phyloP scores from a whole-genome alignment of 1,284 basidiomycete genomes.

The Uromyces viciae-fabae region DNA sequence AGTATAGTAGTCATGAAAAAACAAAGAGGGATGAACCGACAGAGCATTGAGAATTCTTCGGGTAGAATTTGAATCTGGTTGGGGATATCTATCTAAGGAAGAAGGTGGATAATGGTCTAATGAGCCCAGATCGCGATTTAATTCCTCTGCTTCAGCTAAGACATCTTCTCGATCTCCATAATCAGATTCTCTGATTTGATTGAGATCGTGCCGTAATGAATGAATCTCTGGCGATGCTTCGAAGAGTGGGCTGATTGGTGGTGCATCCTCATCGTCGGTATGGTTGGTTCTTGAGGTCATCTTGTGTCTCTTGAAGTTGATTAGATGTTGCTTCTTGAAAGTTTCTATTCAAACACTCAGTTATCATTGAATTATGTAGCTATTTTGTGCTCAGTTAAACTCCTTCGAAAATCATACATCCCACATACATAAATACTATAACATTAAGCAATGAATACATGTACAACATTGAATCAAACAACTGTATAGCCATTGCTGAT shows the following conservation, averaged over 20 bases:
- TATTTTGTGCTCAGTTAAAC: no score
- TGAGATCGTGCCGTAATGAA: not conserved
- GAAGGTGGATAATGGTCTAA: constrained; percentile 22
- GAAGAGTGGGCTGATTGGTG: constrained; percentile 27
- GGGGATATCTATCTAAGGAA: not conserved
- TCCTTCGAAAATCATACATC: no score
- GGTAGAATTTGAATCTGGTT: not conserved
- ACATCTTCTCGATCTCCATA: constrained; percentile 43
- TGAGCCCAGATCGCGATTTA: not conserved
- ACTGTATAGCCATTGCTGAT: no score
- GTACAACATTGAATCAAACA: no score
- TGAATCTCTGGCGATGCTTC: not conserved
- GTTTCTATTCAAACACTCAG: no score
- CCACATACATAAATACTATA: no score
- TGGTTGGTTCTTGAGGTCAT: not conserved
- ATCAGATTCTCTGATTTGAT: constrained; percentile 22
- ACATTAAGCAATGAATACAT: no score
- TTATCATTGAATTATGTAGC: no score
- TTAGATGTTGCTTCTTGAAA: no score
- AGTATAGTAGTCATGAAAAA: not conserved
- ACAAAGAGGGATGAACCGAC: not conserved
- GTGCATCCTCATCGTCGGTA: not conserved
- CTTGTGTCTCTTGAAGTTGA: no score
- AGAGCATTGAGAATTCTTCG: not conserved
- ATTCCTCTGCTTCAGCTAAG: constrained; percentile 32